A percentile compares a stretch with the other conserved stretches of the same genome.
Conservation (phyloP, 2,329 filamentous ascomycete genomes). For the Fusarium foetens region DNA sequence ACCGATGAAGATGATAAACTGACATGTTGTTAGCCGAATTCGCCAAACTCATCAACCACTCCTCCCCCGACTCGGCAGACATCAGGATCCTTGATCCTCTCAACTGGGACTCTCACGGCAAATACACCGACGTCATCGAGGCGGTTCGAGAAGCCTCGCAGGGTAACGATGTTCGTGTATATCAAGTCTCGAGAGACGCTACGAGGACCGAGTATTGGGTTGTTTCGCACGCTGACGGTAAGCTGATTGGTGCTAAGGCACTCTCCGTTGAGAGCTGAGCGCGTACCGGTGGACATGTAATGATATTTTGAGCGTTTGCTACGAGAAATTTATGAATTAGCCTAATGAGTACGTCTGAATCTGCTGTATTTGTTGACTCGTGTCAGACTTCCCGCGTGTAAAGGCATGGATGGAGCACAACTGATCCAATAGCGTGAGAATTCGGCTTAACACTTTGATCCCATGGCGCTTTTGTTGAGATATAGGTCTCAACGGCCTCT, state of each 20-base stretch:
- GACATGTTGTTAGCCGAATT: slow-evolving; percentile 68
- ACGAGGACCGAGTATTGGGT: slow-evolving; percentile 84
- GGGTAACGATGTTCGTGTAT: slow-evolving; percentile 78
- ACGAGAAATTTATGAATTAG: not conserved
- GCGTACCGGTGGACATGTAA: not conserved
- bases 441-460: not conserved
- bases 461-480: not conserved
- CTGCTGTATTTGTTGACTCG: not conserved
- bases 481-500: not conserved
- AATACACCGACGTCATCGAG: slow-evolving; percentile 75
- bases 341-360: not conserved
- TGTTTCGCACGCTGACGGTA: slow-evolving; percentile 69
- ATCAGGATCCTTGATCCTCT: slow-evolving; percentile 74
- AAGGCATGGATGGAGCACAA: not conserved
- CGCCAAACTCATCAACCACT: slow-evolving; percentile 71
- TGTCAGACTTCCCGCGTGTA: not conserved
- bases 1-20: not conserved
- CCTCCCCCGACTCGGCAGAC: slow-evolving; percentile 61
- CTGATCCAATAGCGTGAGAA: not conserved
- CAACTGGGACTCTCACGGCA: slow-evolving; percentile 77
- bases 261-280: slow-evolving; percentile 72
- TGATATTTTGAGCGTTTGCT: not conserved
- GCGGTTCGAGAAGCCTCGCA: slow-evolving; percentile 72
- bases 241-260: slow-evolving; percentile 81
- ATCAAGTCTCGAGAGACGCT: slow-evolving; percentile 70